These are phyloP conservation scores for Gnomoniopsis sp. DNA, from an alignment of 2,329 filamentous ascomycete species.

Conservation along the genomic window DNA sequence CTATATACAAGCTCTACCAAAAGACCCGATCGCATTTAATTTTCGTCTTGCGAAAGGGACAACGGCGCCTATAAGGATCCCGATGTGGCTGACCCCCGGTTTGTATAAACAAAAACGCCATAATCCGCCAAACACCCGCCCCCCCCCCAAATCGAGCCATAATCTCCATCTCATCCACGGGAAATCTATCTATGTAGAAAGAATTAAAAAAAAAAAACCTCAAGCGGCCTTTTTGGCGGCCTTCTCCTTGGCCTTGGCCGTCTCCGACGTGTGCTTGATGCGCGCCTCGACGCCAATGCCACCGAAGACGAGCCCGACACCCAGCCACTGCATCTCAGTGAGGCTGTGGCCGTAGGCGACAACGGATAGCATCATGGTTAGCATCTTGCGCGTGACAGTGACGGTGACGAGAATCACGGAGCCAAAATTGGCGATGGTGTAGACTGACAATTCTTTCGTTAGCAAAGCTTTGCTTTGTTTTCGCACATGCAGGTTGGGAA, in stretches of 20 bases:
- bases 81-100: too few relatives aligned
- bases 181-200: not conserved
- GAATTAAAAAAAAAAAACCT: not conserved
- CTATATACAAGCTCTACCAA: too few relatives aligned
- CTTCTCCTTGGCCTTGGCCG: constrained; percentile 57
- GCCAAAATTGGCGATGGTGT: constrained; percentile 89
- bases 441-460: constrained; percentile 50
- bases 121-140: too few relatives aligned
- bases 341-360: constrained; percentile 90
- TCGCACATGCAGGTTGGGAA: not conserved
- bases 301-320: constrained; percentile 89
- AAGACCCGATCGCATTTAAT: too few relatives aligned
- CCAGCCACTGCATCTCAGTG: constrained; percentile 86
- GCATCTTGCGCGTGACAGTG: constrained; percentile 97
- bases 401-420: constrained; percentile 91
- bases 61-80: too few relatives aligned
- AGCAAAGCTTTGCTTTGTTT: not conserved
- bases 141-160: not conserved
- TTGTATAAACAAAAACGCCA: too few relatives aligned
- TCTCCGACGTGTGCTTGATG: constrained; percentile 79
- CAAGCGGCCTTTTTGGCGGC: constrained; percentile 30
- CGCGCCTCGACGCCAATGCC: constrained; percentile 88
- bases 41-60: too few relatives aligned
- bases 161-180: not conserved
- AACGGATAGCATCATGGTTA: constrained; percentile 97